phyloP scores from a whole-genome alignment of 2,329 filamentous ascomycete genomes.

The Alternaria hordeiaustralica region DNA sequence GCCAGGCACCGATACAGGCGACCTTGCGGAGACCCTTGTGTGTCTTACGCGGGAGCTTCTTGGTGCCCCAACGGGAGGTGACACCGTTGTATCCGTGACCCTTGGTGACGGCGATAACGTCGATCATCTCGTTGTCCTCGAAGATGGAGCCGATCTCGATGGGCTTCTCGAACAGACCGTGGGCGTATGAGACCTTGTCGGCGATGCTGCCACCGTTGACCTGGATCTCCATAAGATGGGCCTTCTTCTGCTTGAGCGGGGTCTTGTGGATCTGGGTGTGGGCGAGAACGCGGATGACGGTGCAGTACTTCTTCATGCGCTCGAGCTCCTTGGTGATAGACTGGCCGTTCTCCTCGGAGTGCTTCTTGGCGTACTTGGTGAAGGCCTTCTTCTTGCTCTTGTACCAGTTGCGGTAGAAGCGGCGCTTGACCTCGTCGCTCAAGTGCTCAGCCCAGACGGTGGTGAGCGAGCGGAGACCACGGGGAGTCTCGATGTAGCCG shows the following conservation, averaged over 20 bases:
- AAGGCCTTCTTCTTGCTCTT: constrained; percentile 99
- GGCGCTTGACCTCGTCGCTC: constrained; percentile 97
- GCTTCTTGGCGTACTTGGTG: constrained; percentile 99
- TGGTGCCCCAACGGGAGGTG: constrained; percentile 98
- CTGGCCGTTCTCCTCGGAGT: constrained; percentile 89
- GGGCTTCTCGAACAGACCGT: constrained; percentile 98
- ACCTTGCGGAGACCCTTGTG: constrained; percentile 99
- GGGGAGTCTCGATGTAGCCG: constrained; percentile 99
- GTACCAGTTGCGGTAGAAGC: constrained; percentile 99
- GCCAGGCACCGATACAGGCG: constrained; percentile 99
- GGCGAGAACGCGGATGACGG: constrained; percentile 97
- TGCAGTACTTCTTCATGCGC: constrained; percentile 99
- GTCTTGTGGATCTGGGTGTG: constrained; percentile 99
- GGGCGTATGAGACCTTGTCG: constrained; percentile 96
- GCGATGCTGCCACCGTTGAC: constrained; percentile 95
- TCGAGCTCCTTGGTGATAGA: constrained; percentile 97
- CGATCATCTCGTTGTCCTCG: constrained; percentile 99
- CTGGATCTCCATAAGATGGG: constrained; percentile 99
- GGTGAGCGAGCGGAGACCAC: constrained; percentile 97
- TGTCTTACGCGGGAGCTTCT: constrained; percentile 99
- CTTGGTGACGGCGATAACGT: constrained; percentile 99
- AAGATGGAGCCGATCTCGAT: constrained; percentile 92
- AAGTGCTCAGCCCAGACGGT: constrained; percentile 99
- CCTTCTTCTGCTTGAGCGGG: constrained; percentile 99
- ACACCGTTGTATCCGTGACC: constrained; percentile 99